These are phyloP conservation scores for Poa annua DNA, from an alignment of 176 grass and related monocot species.

Conservation along the genomic window DNA sequence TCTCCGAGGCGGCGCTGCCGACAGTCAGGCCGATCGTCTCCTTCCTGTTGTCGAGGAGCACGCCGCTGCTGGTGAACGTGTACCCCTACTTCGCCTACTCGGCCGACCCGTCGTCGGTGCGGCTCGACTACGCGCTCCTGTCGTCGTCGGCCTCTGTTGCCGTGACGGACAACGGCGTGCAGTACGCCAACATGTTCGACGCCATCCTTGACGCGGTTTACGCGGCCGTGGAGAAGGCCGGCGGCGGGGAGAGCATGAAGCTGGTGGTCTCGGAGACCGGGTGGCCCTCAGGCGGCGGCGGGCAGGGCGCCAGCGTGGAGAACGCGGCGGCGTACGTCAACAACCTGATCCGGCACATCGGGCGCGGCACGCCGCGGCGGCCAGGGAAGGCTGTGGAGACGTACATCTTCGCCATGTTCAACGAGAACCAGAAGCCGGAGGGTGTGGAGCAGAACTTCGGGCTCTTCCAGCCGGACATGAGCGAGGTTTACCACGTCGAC, in stretches of 20 bases:
- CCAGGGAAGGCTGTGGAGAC: slow-evolving; percentile 73
- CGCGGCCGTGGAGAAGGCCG: slow-evolving; percentile 71
- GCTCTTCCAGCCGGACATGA: slow-evolving; percentile 85
- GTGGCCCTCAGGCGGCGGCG: slow-evolving; percentile 86
- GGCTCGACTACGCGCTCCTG: slow-evolving; percentile 79
- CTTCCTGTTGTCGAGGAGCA: slow-evolving; percentile 53
- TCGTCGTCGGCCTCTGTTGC: slow-evolving; percentile 26
- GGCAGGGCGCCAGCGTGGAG: slow-evolving; percentile 52
- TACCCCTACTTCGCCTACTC: slow-evolving; percentile 89
- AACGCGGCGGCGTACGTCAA: slow-evolving; percentile 81
- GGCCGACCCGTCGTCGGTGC: slow-evolving; percentile 45
- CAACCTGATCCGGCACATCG: slow-evolving; percentile 64
- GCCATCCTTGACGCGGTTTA: slow-evolving; percentile 78
- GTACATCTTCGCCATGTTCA: slow-evolving; percentile 94
- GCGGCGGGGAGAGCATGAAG: slow-evolving; percentile 40
- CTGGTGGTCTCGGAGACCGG: slow-evolving; percentile 88
- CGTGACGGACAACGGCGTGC: slow-evolving; percentile 47
- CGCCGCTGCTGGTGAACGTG: slow-evolving; percentile 69
- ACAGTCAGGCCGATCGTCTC: slow-evolving; percentile 47
- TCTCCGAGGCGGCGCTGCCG: slow-evolving; percentile 54
- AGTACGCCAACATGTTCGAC: slow-evolving; percentile 91
- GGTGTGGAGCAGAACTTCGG: slow-evolving; percentile 86
- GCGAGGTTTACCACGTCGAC: slow-evolving; percentile 83
- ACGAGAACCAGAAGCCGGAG: slow-evolving; percentile 84
- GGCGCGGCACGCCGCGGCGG: slow-evolving; percentile 68